phyloP scores from a whole-genome alignment of 768 basidiomycete genomes.

The Lentinus tigrinus region DNA sequence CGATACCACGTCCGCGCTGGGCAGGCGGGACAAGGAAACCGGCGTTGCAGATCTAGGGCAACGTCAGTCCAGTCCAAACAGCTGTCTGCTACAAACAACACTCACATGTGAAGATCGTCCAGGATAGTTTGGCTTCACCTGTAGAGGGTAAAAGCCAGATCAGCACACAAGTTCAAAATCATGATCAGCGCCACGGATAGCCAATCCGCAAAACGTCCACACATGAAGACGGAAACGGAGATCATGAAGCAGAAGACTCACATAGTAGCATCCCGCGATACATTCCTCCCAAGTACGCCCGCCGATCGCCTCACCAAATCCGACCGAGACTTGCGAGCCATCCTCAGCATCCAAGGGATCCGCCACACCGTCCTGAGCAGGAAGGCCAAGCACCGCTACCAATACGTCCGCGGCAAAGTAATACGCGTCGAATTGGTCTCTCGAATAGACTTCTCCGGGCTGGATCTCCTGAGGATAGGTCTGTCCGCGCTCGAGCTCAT shows the following conservation, averaged over 20 bases:
- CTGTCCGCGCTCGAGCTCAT: constrained; percentile 69
- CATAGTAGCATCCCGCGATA: constrained; percentile 79
- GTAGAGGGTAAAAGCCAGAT: not conserved
- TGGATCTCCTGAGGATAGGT: constrained; percentile 86
- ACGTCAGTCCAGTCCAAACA: not conserved
- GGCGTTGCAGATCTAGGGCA: constrained; percentile 75
- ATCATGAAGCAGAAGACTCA: constrained; percentile 34
- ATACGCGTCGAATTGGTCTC: constrained; percentile 64
- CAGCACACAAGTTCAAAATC: constrained; percentile 3
- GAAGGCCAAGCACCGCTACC: constrained; percentile 49
- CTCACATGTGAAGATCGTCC: constrained; percentile 87
- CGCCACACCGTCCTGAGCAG: constrained; percentile 15
- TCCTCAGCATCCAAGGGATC: constrained; percentile 18
- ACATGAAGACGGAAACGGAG: too few species aligned
- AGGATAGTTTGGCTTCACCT: constrained; percentile 89
- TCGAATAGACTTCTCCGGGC: constrained; percentile 38
- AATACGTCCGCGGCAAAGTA: constrained; percentile 80
- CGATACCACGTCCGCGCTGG: constrained; percentile 67
- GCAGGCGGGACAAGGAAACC: constrained; percentile 77
- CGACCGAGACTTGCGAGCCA: constrained; percentile 18
- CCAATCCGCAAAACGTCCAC: too few species aligned
- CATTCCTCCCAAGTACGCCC: constrained; percentile 65
- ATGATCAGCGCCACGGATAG: constrained; percentile 7
- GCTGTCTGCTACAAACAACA: constrained; percentile 15
- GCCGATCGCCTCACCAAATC: constrained; percentile 44